Base-by-base conservation (phyloP, 2,329 filamentous ascomycete species). In the Curvularia hawaiiensis region DNA sequence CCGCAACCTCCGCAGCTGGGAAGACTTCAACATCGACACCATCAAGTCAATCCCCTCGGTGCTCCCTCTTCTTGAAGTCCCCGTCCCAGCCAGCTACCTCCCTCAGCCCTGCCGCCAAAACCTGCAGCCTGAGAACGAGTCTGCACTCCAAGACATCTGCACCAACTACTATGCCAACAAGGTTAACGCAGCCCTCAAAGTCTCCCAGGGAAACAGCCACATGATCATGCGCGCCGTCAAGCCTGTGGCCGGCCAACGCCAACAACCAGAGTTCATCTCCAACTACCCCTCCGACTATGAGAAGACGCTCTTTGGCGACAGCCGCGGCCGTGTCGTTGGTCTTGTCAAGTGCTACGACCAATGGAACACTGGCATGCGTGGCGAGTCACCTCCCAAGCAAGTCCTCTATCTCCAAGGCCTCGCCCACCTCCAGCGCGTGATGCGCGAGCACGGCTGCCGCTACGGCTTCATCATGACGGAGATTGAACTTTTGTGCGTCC, bases 391-490 rank as follows among this genome's bases (percentile, higher is more conserved):
- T 63, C 85, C 92, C 76, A 90, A 92, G 78, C 89, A 90, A 57
- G 91, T 97, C 56, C 88, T 94, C 59, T 97, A 97, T 79, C 88
- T 97, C 20, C 88, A 90, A 50, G 91, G 91, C 1, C 86, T 98
- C 5, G 84, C 92, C 0, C 91, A 96, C 68, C 82, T 97, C 44
- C 94, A 98, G 78, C 86, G 91, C 73, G 88, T 89, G 71, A 97
- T 97, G 92, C 92, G 94, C 75, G 92, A 96, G 79, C 91, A 97
- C 79, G 88, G 88, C 65, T 96, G 91, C 74, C 88, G 94, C 58
- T 98, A 97, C 76, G 94, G 94, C 53, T 98, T 97, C 82, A 94
- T 98, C 76, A 87, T 97, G 72, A 97, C 92, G 1, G 94, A 97
- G 79, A 97, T 97, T 68, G 94, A 98, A 79, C 87, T 97, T 9